Evolutionary conservation across 257 asterid genomes (phyloP).

Genomic region (Solanum virginianum): DNA sequence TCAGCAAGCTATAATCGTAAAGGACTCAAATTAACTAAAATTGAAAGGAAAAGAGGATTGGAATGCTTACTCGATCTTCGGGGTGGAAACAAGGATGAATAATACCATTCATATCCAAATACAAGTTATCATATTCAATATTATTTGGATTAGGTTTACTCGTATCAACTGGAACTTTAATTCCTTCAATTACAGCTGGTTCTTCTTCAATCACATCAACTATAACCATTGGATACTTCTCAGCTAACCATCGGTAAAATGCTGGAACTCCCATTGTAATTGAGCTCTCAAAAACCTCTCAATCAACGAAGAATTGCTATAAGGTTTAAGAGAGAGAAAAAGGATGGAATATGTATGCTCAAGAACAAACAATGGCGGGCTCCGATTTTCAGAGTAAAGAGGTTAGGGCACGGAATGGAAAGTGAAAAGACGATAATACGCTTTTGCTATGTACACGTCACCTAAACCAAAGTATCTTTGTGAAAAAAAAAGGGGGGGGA

Average conservation of each 20-base stretch:
- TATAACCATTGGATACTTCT: constrained; percentile 24
- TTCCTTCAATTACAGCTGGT: neutral
- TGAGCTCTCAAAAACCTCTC: neutral
- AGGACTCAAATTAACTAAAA: neutral
- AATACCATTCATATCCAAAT: constrained; percentile 12
- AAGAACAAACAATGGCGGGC: neutral
- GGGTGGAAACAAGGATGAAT: constrained; percentile 10
- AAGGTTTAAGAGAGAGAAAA: neutral
- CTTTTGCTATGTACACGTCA: neutral
- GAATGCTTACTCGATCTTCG: neutral
- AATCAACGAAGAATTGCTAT: neutral
- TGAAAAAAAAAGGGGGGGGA: neutral
- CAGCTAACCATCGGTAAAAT: constrained; percentile 34
- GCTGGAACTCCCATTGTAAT: constrained; percentile 37
- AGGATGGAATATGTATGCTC: neutral
- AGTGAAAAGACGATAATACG: neutral
- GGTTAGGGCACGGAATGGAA: neutral
- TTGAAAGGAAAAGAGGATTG: neutral
- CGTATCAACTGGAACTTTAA: neutral
- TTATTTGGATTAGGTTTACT: neutral
- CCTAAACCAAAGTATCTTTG: neutral
- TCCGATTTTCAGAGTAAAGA: neutral
- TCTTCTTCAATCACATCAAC: constrained; percentile 5
- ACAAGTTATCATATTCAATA: constrained; percentile 6
- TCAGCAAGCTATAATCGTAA: neutral